Percentiles rank a stretch among this genome's conserved stretches.
These are phyloP conservation scores for Claviceps sp. DNA, from an alignment of 2,329 filamentous ascomycete genomes.

Conservation along the genomic window DNA sequence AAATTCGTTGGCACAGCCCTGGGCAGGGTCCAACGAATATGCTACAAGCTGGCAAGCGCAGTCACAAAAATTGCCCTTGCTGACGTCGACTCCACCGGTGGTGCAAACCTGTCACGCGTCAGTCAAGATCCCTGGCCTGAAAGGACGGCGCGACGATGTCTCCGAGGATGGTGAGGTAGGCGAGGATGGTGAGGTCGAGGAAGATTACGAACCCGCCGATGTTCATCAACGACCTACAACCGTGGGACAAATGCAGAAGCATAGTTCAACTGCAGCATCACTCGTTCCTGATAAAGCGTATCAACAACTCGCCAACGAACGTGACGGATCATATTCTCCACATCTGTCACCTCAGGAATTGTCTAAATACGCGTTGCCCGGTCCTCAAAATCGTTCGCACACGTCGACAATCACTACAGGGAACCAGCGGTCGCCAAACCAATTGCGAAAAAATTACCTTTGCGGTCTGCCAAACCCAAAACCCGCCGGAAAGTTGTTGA, in stretches of 20 bases:
- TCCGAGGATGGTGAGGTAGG: conserved; percentile 66
- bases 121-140: conserved; percentile 4
- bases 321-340: conserved; percentile 40
- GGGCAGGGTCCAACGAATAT: conserved; percentile 6
- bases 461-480: not conserved
- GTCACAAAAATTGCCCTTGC: not conserved
- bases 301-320: conserved; percentile 19
- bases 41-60: not conserved
- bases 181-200: conserved; percentile 47
- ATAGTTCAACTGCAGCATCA: not conserved
- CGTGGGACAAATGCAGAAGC: not conserved
- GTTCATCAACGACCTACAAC: not conserved
- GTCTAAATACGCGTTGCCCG: not conserved
- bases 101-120: not conserved
- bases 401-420: not conserved
- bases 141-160: conserved; percentile 7
- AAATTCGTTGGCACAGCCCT: conserved; percentile 8
- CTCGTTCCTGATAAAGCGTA: not conserved
- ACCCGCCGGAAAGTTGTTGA: not conserved
- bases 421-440: not conserved
- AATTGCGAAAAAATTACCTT: not conserved
- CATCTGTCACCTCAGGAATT: conserved; percentile 37
- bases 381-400: not conserved
- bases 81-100: not conserved
- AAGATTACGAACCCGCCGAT: conserved; percentile 35